Evolutionary conservation across 2,329 filamentous ascomycete genomes (phyloP).

Genomic region (Aspergillus sp.): DNA sequence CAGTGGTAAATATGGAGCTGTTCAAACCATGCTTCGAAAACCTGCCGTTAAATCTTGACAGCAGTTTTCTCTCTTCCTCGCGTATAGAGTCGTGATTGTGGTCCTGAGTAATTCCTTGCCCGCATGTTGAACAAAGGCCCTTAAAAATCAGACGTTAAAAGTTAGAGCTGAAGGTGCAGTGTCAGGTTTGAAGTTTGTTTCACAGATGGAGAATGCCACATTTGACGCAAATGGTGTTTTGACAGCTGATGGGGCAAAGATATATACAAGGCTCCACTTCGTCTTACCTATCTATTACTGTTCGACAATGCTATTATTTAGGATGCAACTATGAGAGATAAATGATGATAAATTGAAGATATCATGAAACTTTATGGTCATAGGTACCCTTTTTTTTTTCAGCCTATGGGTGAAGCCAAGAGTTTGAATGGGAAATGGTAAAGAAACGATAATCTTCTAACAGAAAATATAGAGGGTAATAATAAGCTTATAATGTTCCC

Average conservation of each 20-base stretch:
- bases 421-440: neutral
- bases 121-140: neutral
- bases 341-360: neutral
- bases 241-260: neutral
- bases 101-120: neutral
- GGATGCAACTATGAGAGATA: neutral
- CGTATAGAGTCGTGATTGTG: neutral
- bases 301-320: neutral
- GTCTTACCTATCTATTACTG: neutral
- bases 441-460: constrained; percentile 4
- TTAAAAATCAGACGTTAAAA: neutral
- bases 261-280: neutral
- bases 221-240: neutral
- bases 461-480: neutral
- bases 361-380: neutral
- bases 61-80: neutral
- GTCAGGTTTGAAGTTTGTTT: neutral
- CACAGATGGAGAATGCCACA: neutral
- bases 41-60: neutral
- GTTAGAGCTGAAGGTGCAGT: neutral
- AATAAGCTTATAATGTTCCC: neutral
- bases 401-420: neutral
- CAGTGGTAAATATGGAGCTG: neutral
- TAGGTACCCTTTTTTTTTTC: neutral
- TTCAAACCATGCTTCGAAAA: neutral